Conservation (phyloP, 139 green algal species). For the Zygnema circumcarinatum region DNA sequence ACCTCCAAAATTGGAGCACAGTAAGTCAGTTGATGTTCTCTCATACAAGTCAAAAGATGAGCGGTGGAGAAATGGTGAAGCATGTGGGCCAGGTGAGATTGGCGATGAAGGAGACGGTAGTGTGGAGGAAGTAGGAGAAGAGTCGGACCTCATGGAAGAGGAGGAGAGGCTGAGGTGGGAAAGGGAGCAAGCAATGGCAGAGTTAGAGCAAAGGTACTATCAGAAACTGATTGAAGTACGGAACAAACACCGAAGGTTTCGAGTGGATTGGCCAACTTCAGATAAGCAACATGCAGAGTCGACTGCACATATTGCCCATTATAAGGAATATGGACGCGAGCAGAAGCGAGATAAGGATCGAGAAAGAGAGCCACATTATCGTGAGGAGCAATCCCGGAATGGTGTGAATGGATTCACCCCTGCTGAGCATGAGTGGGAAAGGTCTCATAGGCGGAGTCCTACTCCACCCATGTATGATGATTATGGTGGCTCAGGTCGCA, state of each 20-base stretch:
- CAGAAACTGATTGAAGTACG: conserved; percentile 40
- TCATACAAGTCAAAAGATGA: too few species aligned
- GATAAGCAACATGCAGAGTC: not conserved
- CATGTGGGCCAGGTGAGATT: conserved; percentile 1
- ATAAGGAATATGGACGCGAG: not conserved
- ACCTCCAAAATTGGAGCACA: not conserved
- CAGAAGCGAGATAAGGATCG: not conserved
- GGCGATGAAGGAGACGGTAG: conserved; percentile 37
- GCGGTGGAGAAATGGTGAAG: too few species aligned
- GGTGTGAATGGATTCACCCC: not conserved
- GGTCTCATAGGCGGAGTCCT: not conserved
- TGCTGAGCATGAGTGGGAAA: not conserved
- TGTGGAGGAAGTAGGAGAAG: too few species aligned
- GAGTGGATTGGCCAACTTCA: not conserved
- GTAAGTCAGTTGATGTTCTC: not conserved
- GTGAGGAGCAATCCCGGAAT: too few species aligned
- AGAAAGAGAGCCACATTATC: not conserved
- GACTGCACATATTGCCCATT: not conserved
- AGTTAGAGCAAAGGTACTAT: conserved; percentile 33
- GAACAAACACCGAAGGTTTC: conserved; percentile 13
- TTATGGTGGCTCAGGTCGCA: not conserved
- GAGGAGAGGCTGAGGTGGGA: conserved; percentile 9
- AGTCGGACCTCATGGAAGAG: conserved; percentile 24
- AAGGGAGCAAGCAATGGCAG: conserved; percentile 31
- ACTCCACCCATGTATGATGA: not conserved